Evolutionary conservation across 2,329 filamentous ascomycete genomes (phyloP).

Genomic region (Cladorrhinum sp.): DNA sequence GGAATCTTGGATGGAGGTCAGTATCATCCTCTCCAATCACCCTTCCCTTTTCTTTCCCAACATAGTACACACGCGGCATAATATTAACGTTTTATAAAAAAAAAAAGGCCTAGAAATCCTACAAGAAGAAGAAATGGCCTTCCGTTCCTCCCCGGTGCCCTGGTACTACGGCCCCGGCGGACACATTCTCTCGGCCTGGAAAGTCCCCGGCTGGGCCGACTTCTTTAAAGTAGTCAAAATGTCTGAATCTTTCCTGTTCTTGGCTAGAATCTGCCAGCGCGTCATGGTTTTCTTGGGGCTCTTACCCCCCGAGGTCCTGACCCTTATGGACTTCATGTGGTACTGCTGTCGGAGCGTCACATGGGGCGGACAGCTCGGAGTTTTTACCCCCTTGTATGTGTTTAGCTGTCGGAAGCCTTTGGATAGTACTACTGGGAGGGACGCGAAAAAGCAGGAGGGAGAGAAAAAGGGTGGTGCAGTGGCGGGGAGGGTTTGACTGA

Average conservation of each 20-base stretch:
- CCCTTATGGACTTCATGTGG: slow-evolving; percentile 23
- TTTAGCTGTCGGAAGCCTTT: slow-evolving; percentile 20
- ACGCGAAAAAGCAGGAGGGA: not conserved
- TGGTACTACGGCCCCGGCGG: slow-evolving; percentile 56
- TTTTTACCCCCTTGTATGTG: slow-evolving; percentile 22
- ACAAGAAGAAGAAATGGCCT: slow-evolving; percentile 67
- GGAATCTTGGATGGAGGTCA: not conserved
- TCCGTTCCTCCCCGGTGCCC: slow-evolving; percentile 60
- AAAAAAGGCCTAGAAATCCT: slow-evolving; percentile 57
- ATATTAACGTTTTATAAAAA: no score
- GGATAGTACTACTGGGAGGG: no score
- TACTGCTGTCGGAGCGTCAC: slow-evolving; percentile 19
- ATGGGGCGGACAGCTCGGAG: slow-evolving; percentile 14
- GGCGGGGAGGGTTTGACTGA: no score
- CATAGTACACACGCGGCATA: no score
- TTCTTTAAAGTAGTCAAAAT: slow-evolving; percentile 23
- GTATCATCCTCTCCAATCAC: no score
- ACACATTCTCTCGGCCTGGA: slow-evolving; percentile 17
- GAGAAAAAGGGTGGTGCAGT: not conserved
- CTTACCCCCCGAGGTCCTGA: slow-evolving; percentile 10
- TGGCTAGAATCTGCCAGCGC: slow-evolving; percentile 7
- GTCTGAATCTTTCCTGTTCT: slow-evolving; percentile 15
- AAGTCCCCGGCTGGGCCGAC: slow-evolving; percentile 19
- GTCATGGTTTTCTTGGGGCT: slow-evolving; percentile 13
- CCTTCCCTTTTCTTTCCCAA: not conserved